A percentile compares a stretch with the other conserved stretches of the same genome.
Evolutionary conservation across 805 yeast genomes (phyloP).

Genomic region (Tetrapisispora iriomotensis): DNA sequence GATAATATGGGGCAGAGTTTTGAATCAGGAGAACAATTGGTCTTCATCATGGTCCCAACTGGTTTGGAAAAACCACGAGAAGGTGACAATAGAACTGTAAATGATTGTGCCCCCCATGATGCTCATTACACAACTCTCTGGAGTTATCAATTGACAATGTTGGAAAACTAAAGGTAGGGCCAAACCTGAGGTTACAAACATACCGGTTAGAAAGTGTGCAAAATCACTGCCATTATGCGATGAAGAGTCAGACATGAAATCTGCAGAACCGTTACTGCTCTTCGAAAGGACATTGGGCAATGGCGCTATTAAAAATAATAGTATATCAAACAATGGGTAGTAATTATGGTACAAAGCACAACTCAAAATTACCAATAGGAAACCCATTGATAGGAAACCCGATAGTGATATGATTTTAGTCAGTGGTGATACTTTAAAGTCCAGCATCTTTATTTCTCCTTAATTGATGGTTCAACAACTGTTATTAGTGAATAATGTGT

Average conservation of each 20-base stretch:
- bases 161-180: conserved; percentile 66
- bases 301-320: conserved; percentile 60
- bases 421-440: conserved; percentile 27
- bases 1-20: not conserved
- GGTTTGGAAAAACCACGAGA: conserved; percentile 58
- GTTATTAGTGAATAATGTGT: too few species aligned
- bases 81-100: conserved; percentile 73
- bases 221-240: conserved; percentile 49
- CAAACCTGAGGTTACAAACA: conserved; percentile 65
- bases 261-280: conserved; percentile 38
- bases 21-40: conserved; percentile 27
- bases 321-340: conserved; percentile 73
- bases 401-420: conserved; percentile 29
- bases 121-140: conserved; percentile 66
- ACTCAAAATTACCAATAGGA: conserved; percentile 75
- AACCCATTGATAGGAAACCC: conserved; percentile 72
- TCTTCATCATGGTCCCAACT: conserved; percentile 34
- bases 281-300: conserved; percentile 52
- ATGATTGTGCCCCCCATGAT: conserved; percentile 76
- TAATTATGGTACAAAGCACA: conserved; percentile 85
- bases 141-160: conserved; percentile 64
- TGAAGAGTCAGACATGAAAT: conserved; percentile 51
- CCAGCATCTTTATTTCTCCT: conserved; percentile 9
- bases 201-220: conserved; percentile 72
- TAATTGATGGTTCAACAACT: too few species aligned